These are phyloP conservation scores for Crithidia fasciculata DNA, from an alignment of 208 protist genomes.

Conservation along the genomic window DNA sequence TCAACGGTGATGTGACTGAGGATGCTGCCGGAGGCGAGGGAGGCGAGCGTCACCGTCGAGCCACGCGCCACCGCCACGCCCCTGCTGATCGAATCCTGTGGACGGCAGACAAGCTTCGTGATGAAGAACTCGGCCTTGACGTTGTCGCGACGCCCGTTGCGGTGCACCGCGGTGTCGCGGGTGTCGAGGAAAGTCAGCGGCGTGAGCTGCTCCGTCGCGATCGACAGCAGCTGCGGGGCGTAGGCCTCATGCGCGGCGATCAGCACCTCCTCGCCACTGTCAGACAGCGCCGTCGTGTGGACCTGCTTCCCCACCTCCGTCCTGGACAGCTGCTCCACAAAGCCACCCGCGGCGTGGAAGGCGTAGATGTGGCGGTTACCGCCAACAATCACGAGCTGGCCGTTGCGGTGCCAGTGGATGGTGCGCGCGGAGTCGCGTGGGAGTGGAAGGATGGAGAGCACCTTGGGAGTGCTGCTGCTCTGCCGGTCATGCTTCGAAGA, in stretches of 20 bases:
- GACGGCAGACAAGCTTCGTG: conserved; percentile 37
- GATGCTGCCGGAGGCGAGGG: conserved; percentile 72
- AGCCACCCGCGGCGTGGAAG: conserved; percentile 83
- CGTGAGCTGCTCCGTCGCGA: conserved; percentile 67
- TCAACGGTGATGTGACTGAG: conserved; percentile 55
- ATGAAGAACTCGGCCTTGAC: conserved; percentile 68
- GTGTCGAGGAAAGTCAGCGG: conserved; percentile 77
- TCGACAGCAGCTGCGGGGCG: conserved; percentile 55
- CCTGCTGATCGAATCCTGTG: conserved; percentile 18
- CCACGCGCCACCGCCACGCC: conserved; percentile 64
- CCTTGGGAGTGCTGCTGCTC: conserved; percentile 43
- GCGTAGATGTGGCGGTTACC: conserved; percentile 82
- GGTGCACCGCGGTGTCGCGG: conserved; percentile 64
- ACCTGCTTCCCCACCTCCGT: conserved; percentile 53
- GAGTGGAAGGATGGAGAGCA: conserved; percentile 74
- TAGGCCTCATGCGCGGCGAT: conserved; percentile 68
- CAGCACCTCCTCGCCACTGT: conserved; percentile 76
- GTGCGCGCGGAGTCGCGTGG: conserved; percentile 71
- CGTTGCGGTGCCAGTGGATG: conserved; percentile 86
- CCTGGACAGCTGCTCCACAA: conserved; percentile 82
- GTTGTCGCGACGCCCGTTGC: conserved; percentile 71
- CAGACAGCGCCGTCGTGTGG: conserved; percentile 58
- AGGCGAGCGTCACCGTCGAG: conserved; percentile 63
- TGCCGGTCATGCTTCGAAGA: conserved; percentile 53
- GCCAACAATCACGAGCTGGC: conserved; percentile 76